Percentiles rank a stretch among this genome's conserved stretches.
phyloP scores from a whole-genome alignment of 352 stramenopile genomes.

The Pythium periplocum region DNA sequence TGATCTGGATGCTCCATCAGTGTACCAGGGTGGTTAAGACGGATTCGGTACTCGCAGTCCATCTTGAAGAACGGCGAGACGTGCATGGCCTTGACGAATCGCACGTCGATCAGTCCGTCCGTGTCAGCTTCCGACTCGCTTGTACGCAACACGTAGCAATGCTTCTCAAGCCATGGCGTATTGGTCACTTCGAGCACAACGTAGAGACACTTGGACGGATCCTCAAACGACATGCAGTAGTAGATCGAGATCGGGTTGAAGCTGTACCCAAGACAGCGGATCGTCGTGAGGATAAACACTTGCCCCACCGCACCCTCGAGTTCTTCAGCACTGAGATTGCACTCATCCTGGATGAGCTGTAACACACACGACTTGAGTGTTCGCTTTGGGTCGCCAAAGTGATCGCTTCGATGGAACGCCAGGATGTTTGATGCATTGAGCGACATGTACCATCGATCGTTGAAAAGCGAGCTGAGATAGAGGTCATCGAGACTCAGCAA shows the following conservation, averaged over 20 bases:
- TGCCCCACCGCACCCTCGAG: conserved; percentile 13
- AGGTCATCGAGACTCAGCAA: conserved; percentile 18
- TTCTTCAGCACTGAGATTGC: conserved; percentile 1
- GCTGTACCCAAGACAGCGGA: conserved; percentile 18
- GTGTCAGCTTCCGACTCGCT: not conserved
- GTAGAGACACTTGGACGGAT: conserved; percentile 16
- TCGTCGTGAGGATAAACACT: conserved; percentile 20
- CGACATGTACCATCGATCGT: conserved; percentile 15
- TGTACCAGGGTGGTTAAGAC: conserved; percentile 14
- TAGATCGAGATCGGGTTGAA: conserved; percentile 27
- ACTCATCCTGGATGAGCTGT: conserved; percentile 19
- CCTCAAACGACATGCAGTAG: conserved; percentile 21
- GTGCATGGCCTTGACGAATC: conserved; percentile 19
- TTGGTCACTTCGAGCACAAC: conserved; percentile 23
- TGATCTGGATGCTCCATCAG: conserved; percentile 7
- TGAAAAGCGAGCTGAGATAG: conserved; percentile 14
- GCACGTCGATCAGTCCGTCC: conserved; percentile 13
- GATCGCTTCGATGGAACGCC: conserved; percentile 17
- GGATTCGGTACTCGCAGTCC: conserved; percentile 21
- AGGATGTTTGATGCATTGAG: conserved; percentile 15
- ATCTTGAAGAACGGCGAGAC: conserved; percentile 24
- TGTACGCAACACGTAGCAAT: conserved; percentile 18
- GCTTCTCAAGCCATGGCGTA: conserved; percentile 22
- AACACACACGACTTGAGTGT: conserved; percentile 17
- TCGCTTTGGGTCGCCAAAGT: conserved; percentile 20